phyloP scores from a whole-genome alignment of 2,329 filamentous ascomycete species.

The Coleophoma crateriformis region DNA sequence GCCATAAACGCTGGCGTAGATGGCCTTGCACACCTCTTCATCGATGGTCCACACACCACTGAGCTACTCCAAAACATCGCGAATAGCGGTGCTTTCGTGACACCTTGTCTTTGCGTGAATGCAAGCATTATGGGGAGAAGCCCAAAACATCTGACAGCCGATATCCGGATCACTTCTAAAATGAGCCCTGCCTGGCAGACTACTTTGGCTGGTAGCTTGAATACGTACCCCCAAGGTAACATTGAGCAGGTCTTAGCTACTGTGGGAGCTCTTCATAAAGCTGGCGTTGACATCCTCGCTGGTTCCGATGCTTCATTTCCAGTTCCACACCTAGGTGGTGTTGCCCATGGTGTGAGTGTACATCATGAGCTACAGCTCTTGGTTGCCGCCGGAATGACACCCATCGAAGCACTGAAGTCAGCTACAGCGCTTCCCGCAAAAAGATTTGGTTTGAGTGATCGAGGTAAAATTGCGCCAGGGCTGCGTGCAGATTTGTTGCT shows the following conservation, averaged over 20 bases:
- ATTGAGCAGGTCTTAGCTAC: slow-evolving; percentile 1
- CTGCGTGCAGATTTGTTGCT: too few relatives aligned
- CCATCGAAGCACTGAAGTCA: too few relatives aligned
- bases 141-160: background rate
- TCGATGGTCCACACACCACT: slow-evolving; percentile 2
- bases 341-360: slow-evolving; percentile 7
- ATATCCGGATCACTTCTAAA: background rate
- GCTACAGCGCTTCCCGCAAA: too few relatives aligned
- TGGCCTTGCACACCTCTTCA: slow-evolving; percentile 6
- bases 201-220: background rate
- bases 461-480: too few relatives aligned
- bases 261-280: slow-evolving; percentile 7
- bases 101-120: background rate
- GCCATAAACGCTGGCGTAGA: slow-evolving; percentile 7
- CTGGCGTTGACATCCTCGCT: slow-evolving; percentile 9
- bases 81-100: background rate
- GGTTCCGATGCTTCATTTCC: slow-evolving; percentile 9
- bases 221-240: background rate
- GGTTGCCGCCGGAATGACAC: slow-evolving; percentile 1
- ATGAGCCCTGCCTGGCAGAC: background rate
- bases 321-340: background rate
- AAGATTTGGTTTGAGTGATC: too few relatives aligned
- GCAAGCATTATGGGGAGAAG: background rate
- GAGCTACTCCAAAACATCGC: background rate
- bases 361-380: slow-evolving; percentile 24